Base-by-base conservation (phyloP, 192 early-diverging fungal species). In the Coemansia sp. region DNA sequence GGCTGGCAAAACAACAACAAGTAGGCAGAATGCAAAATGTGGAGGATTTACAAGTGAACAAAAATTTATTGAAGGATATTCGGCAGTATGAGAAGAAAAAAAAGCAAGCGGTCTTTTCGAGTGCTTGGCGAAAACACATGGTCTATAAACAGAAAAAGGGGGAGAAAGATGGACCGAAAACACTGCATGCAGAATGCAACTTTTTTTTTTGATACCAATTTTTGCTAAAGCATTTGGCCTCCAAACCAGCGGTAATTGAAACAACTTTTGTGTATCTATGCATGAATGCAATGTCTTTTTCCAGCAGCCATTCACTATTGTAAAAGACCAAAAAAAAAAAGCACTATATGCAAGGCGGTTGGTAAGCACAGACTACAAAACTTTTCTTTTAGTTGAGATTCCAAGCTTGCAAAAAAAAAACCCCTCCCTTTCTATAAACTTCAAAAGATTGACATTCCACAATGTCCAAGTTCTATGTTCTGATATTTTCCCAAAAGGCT, bases 1-100 rank as follows among this genome's bases (percentile, higher is more conserved):
- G 53, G 39, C 42, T 44, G 53, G 53, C 53, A 43, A 44, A 55
- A 55, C 38, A 55, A 43, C 38, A 55, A 55, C 39, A 55, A 8
- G 40, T 41, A 21, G 55, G 55, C 23, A 54, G 31, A 54, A 54
- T 54, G 53, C 53, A 54, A 5, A 15, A 21, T n/a, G 2, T 20
- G 13, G 38, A 20, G 12, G 35, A 28, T 48, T 10, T 46, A 18
- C 21, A 13, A 28, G 45, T 47, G 45, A 48, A 48, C 46, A 48
- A 28, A 26, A 48, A 23, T 26, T 19, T 8, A 19, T 45, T 19
- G 12, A 41, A 2, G 6, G 30, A 14, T 47, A 26, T 44, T 44
- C 20, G 44, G 44, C 44, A 26, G 23, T 26, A 26, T 26, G 23
- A 26, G 23, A n/a, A n/a, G n/a, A n/a, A n/a, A n/a, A n/a, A n/a